These are phyloP conservation scores for Clavispora carvajalis DNA, from an alignment of 805 yeast genomes.

Conservation along the genomic window DNA sequence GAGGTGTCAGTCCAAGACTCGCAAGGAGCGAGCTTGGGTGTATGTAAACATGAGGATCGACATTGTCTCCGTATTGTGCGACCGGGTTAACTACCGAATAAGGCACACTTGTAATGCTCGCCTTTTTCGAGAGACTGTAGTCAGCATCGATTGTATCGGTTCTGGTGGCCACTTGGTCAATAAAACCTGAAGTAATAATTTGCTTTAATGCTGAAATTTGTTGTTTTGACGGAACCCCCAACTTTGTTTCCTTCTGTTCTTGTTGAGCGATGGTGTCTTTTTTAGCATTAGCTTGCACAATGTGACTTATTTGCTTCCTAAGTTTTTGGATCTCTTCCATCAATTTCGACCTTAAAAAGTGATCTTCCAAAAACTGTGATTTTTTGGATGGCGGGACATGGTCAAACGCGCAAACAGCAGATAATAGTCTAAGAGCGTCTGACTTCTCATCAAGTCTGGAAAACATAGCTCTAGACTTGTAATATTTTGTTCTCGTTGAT, in stretches of 20 bases:
- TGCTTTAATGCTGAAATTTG: slow-evolving; percentile 83
- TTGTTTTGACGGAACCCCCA: slow-evolving; percentile 60
- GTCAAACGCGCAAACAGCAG: slow-evolving; percentile 85
- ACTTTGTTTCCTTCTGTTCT: slow-evolving; percentile 37
- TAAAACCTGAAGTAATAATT: slow-evolving; percentile 86
- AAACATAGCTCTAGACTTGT: slow-evolving; percentile 56
- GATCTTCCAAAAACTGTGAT: slow-evolving; percentile 45
- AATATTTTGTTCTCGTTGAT: slow-evolving; percentile 45
- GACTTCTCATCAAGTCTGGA: slow-evolving; percentile 64
- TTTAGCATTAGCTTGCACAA: slow-evolving; percentile 63
- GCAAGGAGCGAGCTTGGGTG: slow-evolving; percentile 73
- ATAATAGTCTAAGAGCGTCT: slow-evolving; percentile 69
- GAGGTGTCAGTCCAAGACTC: slow-evolving; percentile 63
- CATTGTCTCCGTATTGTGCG: slow-evolving; percentile 26
- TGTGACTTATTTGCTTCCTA: slow-evolving; percentile 70
- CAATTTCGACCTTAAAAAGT: slow-evolving; percentile 70
- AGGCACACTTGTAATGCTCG: slow-evolving; percentile 56
- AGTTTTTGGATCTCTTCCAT: slow-evolving; percentile 84
- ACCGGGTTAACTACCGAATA: slow-evolving; percentile 54
- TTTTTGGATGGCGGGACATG: slow-evolving; percentile 53
- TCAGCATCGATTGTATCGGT: slow-evolving; percentile 71
- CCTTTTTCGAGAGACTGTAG: slow-evolving; percentile 50
- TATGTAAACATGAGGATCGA: slow-evolving; percentile 61
- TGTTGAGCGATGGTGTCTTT: slow-evolving; percentile 52
- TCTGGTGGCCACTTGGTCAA: slow-evolving; percentile 85